phyloP scores from a whole-genome alignment of 2,329 filamentous ascomycete species.

The Neocatenulostroma microsporum region DNA sequence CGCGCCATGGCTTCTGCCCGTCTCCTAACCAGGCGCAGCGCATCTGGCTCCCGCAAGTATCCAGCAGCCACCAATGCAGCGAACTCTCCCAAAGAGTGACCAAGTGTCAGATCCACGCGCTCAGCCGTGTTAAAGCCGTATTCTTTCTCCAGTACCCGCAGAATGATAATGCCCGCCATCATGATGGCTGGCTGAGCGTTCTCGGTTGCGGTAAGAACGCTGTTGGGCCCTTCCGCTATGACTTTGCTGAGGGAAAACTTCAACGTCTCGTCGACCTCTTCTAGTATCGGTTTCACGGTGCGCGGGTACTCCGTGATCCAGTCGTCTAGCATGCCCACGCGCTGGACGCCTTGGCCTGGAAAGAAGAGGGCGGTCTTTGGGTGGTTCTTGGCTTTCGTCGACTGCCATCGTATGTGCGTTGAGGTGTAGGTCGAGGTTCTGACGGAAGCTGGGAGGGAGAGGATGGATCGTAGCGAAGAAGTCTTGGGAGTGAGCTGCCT shows the following conservation, averaged over 20 bases:
- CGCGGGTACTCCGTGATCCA: slow-evolving; percentile 82
- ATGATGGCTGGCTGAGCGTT: slow-evolving; percentile 95
- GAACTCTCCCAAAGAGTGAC: slow-evolving; percentile 90
- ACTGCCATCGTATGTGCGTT: slow-evolving; percentile 18
- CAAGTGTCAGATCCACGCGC: slow-evolving; percentile 72
- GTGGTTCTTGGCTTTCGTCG: slow-evolving; percentile 16
- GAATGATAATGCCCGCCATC: slow-evolving; percentile 83
- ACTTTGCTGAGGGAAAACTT: slow-evolving; percentile 66
- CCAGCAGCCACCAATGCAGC: slow-evolving; percentile 80
- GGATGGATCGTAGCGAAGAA: slow-evolving; percentile 5
- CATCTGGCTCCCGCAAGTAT: slow-evolving; percentile 69
- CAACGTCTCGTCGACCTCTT: slow-evolving; percentile 76
- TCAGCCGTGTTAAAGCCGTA: slow-evolving; percentile 67
- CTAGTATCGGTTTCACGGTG: slow-evolving; percentile 66
- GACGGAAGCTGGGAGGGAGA: slow-evolving; percentile 22
- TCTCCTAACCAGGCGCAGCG: slow-evolving; percentile 65
- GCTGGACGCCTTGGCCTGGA: slow-evolving; percentile 32
- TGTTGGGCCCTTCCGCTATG: slow-evolving; percentile 73
- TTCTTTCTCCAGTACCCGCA: slow-evolving; percentile 76
- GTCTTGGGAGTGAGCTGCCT: neutral
- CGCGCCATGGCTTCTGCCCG: slow-evolving; percentile 77
- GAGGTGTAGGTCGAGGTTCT: slow-evolving; percentile 20
- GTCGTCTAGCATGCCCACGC: slow-evolving; percentile 41
- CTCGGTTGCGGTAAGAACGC: slow-evolving; percentile 67
- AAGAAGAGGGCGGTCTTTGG: slow-evolving; percentile 33